These are phyloP conservation scores for Sophora flavescens DNA, from an alignment of 306 rosid species.

Conservation along the genomic window DNA sequence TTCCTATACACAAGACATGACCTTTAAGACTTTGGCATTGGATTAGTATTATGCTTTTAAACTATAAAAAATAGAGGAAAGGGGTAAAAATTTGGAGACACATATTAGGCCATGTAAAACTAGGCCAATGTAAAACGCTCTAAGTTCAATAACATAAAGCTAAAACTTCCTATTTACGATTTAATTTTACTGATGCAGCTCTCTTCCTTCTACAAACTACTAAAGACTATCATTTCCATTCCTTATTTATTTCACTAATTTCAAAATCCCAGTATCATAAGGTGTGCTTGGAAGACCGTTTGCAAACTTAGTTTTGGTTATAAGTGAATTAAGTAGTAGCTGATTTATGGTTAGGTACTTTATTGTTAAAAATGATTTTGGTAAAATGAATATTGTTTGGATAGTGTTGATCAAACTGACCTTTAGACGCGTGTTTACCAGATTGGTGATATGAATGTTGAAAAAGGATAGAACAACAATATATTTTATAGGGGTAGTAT, in stretches of 20 bases:
- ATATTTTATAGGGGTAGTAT: too few relatives aligned
- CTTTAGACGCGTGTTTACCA: too few relatives aligned
- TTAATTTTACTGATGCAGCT: neutral
- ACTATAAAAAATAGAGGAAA: neutral
- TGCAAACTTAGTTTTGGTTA: too few relatives aligned
- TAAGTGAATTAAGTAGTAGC: too few relatives aligned
- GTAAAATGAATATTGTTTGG: too few relatives aligned
- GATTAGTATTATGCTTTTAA: neutral
- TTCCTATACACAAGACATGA: neutral
- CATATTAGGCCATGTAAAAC: neutral
- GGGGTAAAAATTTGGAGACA: neutral
- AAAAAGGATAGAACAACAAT: too few relatives aligned
- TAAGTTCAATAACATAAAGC: neutral
- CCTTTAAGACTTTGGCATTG: neutral
- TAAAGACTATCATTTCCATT: neutral
- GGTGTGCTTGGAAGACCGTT: too few relatives aligned
- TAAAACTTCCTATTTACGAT: constrained; percentile 18
- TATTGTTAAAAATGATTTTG: too few relatives aligned
- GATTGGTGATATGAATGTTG: too few relatives aligned
- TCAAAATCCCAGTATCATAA: neutral
- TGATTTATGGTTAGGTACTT: too few relatives aligned
- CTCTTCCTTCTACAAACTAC: constrained; percentile 1
- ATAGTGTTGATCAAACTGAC: too few relatives aligned
- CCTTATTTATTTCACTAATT: neutral
- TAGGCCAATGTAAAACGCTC: constrained; percentile 24